These are phyloP conservation scores for Coleophoma crateriformis DNA, from an alignment of 2,329 filamentous ascomycete genomes.

Conservation along the genomic window DNA sequence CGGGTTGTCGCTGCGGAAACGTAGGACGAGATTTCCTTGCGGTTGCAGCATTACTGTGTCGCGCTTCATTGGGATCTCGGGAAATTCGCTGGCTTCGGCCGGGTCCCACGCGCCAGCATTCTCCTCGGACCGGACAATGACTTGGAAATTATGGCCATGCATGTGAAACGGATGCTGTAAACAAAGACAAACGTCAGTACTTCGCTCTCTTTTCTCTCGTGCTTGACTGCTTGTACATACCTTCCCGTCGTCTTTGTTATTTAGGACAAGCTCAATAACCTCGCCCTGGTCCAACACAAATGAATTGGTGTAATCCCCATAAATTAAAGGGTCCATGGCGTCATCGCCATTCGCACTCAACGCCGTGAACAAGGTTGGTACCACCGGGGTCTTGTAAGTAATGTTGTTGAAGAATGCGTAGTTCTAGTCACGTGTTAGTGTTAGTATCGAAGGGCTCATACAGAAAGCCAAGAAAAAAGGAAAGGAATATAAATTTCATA, in stretches of 20 bases:
- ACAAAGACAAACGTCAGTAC: conserved; percentile 30
- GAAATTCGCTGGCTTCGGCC: conserved; percentile 11
- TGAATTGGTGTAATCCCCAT: conserved; percentile 55
- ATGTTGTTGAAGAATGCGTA: conserved; percentile 70
- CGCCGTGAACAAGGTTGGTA: conserved; percentile 74
- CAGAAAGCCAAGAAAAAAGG: too few relatives aligned
- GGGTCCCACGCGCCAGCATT: background rate
- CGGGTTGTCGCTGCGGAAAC: conserved; percentile 51
- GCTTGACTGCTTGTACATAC: too few relatives aligned
- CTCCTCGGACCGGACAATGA: conserved; percentile 24
- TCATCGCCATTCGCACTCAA: conserved; percentile 47
- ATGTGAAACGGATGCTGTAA: too few relatives aligned
- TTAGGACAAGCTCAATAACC: conserved; percentile 51
- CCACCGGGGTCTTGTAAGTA: conserved; percentile 68
- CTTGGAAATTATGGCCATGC: conserved; percentile 5
- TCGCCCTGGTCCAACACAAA: conserved; percentile 60
- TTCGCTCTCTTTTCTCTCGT: too few relatives aligned
- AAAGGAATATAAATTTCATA: too few relatives aligned
- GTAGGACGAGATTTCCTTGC: conserved; percentile 44
- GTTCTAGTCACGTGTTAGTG: conserved; percentile 22
- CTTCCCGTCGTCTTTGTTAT: conserved; percentile 38
- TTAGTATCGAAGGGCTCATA: too few relatives aligned
- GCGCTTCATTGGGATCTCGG: conserved; percentile 52
- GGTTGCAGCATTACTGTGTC: conserved; percentile 60
- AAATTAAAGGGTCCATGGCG: conserved; percentile 47